These are phyloP conservation scores for Kodamaea sp. DNA, from an alignment of 1,139 yeast species.

Conservation along the genomic window DNA sequence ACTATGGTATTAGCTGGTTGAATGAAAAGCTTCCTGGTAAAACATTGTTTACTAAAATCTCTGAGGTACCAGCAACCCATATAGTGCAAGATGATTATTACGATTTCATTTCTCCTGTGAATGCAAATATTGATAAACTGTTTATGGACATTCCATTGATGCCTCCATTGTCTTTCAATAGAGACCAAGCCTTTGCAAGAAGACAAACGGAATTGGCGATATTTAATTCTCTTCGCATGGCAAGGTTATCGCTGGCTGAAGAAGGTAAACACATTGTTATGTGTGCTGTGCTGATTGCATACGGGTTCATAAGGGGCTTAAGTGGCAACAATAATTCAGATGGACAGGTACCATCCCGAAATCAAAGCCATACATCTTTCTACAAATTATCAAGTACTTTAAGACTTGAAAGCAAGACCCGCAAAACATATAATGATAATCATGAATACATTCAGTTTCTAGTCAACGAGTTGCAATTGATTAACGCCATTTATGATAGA, in stretches of 20 bases:
- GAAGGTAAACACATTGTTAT: slow-evolving; percentile 4
- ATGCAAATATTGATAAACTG: not conserved
- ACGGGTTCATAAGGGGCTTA: slow-evolving; percentile 7
- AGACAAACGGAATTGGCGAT: slow-evolving; percentile 32
- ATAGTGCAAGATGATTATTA: not conserved
- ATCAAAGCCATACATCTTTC: not conserved
- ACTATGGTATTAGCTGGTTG: slow-evolving; percentile 13
- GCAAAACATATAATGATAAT: slow-evolving; percentile 5
- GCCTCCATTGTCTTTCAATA: slow-evolving; percentile 28
- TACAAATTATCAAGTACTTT: slow-evolving; percentile 4
- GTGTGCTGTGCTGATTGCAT: slow-evolving; percentile 7
- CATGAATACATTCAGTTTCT: slow-evolving; percentile 13
- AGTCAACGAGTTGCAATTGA: slow-evolving; percentile 11
- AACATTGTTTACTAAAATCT: slow-evolving; percentile 3
- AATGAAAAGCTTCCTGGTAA: slow-evolving; percentile 6
- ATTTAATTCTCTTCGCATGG: slow-evolving; percentile 16
- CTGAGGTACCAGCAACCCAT: slow-evolving; percentile 1
- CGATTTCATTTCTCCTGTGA: no score
- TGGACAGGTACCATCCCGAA: not conserved
- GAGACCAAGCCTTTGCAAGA: slow-evolving; percentile 29
- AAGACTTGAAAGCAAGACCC: slow-evolving; percentile 8
- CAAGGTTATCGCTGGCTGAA: not conserved
- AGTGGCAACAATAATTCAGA: not conserved
- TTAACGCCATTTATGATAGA: slow-evolving; percentile 7
- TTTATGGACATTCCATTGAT: slow-evolving; percentile 21